These are phyloP conservation scores for Apocynum venetum DNA, from an alignment of 257 asterid genomes.

Conservation along the genomic window DNA sequence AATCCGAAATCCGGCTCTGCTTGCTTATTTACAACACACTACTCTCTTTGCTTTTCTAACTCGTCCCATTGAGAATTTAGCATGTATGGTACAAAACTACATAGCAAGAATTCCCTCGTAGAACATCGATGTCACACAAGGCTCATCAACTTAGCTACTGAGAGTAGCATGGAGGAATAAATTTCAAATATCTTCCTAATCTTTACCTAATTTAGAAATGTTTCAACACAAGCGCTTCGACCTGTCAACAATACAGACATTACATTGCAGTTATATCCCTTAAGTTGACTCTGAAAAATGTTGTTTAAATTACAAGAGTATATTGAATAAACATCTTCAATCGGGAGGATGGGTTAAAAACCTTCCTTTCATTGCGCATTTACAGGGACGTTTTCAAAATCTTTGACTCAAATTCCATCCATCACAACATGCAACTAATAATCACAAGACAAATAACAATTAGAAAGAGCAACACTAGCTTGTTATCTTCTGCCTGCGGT, in stretches of 20 bases:
- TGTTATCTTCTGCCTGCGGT: slow-evolving; percentile 42
- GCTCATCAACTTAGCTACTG: background rate
- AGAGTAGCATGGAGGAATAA: background rate
- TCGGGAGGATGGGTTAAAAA: background rate
- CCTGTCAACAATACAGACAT: background rate
- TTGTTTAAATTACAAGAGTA: background rate
- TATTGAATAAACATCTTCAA: background rate
- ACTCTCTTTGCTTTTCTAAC: too few species aligned
- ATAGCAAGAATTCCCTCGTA: background rate
- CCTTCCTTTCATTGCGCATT: background rate
- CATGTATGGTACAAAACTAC: background rate
- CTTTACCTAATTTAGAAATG: background rate
- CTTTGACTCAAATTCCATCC: background rate
- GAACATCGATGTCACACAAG: too few species aligned
- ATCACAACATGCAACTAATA: background rate
- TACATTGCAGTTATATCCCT: background rate
- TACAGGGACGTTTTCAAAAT: slow-evolving; percentile 2
- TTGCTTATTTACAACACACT: too few species aligned
- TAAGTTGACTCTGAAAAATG: background rate
- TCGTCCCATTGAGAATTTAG: too few species aligned
- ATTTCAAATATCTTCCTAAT: background rate
- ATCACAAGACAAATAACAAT: slow-evolving; percentile 36
- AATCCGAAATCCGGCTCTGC: too few species aligned
- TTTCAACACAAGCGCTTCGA: background rate
- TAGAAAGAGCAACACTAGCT: slow-evolving; percentile 40